Percentiles rank a stretch among this genome's conserved stretches.
Evolutionary conservation across 805 yeast genomes (phyloP).

Genomic region (Ogataea polymorpha): DNA sequence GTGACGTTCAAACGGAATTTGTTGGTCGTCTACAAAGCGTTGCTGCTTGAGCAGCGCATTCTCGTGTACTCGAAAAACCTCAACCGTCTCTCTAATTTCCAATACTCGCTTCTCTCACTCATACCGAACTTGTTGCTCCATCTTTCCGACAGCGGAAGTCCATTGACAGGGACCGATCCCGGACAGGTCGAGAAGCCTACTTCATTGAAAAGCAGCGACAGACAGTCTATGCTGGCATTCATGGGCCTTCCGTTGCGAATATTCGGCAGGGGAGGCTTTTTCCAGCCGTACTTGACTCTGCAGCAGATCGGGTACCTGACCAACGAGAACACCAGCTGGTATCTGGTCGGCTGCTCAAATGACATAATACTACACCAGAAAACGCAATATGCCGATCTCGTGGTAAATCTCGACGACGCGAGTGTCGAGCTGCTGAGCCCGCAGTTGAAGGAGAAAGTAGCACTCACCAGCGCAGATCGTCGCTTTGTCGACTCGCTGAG

Average conservation of each 20-base stretch:
- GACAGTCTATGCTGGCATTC: constrained; percentile 72
- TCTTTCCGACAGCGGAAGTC: constrained; percentile 77
- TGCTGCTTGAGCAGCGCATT: constrained; percentile 71
- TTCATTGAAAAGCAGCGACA: constrained; percentile 71
- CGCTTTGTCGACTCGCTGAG: constrained; percentile 66
- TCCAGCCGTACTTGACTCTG: constrained; percentile 90
- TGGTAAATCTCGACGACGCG: constrained; percentile 57
- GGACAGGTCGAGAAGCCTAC: constrained; percentile 53
- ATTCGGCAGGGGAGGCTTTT: constrained; percentile 82
- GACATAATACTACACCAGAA: constrained; percentile 70
- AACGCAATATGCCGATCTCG: constrained; percentile 58
- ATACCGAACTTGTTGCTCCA: constrained; percentile 76
- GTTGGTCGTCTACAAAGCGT: constrained; percentile 68
- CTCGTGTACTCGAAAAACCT: constrained; percentile 78
- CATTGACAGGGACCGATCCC: constrained; percentile 52
- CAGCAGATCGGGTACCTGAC: constrained; percentile 81
- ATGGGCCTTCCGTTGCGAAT: constrained; percentile 86
- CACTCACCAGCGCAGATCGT: constrained; percentile 59
- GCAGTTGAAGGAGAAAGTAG: constrained; percentile 42
- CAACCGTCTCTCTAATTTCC: constrained; percentile 75
- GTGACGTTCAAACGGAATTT: constrained; percentile 55
- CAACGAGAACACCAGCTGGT: constrained; percentile 55
- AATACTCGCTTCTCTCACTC: constrained; percentile 77
- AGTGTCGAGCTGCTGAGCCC: constrained; percentile 46
- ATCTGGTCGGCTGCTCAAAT: constrained; percentile 84